A percentile compares a stretch with the other conserved stretches of the same genome.
phyloP scores from a whole-genome alignment of 495 filamentous ascomycete species.

The Haplographium delicatum region DNA sequence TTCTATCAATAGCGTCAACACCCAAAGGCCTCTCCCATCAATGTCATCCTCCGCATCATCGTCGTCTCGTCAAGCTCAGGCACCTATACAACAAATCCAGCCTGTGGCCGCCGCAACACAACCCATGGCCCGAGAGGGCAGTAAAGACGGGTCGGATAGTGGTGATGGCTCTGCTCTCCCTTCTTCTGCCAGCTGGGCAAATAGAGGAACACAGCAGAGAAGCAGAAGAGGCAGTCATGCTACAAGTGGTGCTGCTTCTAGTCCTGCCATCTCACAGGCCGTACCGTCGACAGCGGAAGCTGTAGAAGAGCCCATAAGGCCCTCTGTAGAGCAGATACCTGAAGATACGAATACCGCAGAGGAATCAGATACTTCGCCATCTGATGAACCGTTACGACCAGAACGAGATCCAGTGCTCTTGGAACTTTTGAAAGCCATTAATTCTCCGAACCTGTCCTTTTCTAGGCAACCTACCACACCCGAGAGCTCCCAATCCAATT shows the following conservation, averaged over 20 bases:
- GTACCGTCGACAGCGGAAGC: constrained; percentile 43
- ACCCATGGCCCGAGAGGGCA: constrained; percentile 65
- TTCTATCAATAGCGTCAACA: constrained; percentile 83
- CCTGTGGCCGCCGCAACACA: constrained; percentile 53
- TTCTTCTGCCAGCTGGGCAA: constrained; percentile 89
- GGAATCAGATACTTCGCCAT: constrained; percentile 22
- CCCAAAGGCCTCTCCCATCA: constrained; percentile 59
- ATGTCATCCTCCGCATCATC: constrained; percentile 44
- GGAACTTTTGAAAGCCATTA: constrained; percentile 19
- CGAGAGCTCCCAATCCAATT: neutral
- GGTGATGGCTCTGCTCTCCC: constrained; percentile 83
- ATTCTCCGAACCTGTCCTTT: constrained; percentile 12
- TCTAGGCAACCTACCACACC: neutral
- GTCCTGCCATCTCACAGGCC: constrained; percentile 65
- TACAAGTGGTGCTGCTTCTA: constrained; percentile 72
- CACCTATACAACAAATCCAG: constrained; percentile 41
- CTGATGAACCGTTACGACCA: constrained; percentile 24
- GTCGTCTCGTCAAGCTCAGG: constrained; percentile 35
- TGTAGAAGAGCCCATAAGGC: constrained; percentile 26
- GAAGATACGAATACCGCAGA: constrained; percentile 8
- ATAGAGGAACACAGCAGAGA: constrained; percentile 63
- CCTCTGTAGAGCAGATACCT: constrained; percentile 30
- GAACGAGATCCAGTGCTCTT: constrained; percentile 18
- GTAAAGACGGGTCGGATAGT: constrained; percentile 67
- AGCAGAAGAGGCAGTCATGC: constrained; percentile 71